Evolutionary conservation across 1,284 basidiomycete species (phyloP), one percentile per base, ranked within the genome.

Genomic region (Grifola frondosa): DNA sequence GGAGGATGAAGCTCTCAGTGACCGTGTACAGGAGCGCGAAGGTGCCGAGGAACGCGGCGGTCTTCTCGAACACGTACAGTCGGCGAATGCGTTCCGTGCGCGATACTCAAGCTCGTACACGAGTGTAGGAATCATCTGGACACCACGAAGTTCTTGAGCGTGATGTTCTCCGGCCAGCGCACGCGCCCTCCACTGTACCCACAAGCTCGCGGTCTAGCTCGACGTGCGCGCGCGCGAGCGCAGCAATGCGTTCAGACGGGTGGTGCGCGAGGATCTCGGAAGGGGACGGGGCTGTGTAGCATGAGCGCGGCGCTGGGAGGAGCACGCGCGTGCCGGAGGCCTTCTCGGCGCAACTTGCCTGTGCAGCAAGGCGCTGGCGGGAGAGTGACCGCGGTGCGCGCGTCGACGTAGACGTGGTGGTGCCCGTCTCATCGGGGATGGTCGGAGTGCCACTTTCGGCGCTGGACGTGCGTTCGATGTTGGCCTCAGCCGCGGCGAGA

Each of bases 51-150:
- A 92, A 95, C 20, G 95, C 96, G 4, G 91, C 80, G 1, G 89
- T 89, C 74, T 98, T 98, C 66, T 99, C 96, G 49, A 98, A 82
- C 3, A 99, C 76, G 60, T 98, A 98, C 13, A 91, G 61, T 0
- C 91, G 93, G 3, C 95, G 87, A 49, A 97, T 91, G 20, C 88
- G 91, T 20, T 89, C 81, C 1, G 93, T 97, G 30, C 95, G 73
- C 5, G 96, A 63, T 97, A 99, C 63, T 97, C 94, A 37, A 99
- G 75, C 62, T 98, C 91, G 62, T 99, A 99, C 5, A 97, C 93
- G 35, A 99, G 75, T 0, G 93, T 92, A 9, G 97, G 96, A 34
- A 94, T 85, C 37, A 96, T 70, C 65, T 92, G 81, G 65, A 99
- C 42, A 90, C 81, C 34, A 81, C 78, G 61, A 97, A 99, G 66